These are phyloP conservation scores for Talaromyces stipitatus DNA, from an alignment of 495 filamentous ascomycete genomes.

Conservation along the genomic window DNA sequence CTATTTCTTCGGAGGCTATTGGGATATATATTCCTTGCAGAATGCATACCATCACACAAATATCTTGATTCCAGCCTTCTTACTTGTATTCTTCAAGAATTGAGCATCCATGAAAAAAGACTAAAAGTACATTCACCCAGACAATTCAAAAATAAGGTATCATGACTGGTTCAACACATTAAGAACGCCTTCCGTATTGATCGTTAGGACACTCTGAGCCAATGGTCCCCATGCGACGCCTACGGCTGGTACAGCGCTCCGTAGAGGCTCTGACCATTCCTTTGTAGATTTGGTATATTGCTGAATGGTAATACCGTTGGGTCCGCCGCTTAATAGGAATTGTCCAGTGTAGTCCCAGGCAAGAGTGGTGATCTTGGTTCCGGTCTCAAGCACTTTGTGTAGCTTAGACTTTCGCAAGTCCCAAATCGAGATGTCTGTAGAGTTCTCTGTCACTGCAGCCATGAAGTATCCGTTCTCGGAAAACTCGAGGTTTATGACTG, in stretches of 20 bases:
- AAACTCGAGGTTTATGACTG: slow-evolving; percentile 70
- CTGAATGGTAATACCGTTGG: slow-evolving; percentile 75
- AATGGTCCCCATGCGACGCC: slow-evolving; percentile 69
- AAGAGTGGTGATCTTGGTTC: slow-evolving; percentile 61
- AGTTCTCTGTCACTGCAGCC: slow-evolving; percentile 64
- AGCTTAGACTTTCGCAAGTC: slow-evolving; percentile 78
- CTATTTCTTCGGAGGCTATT: neutral
- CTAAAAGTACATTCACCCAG: slow-evolving; percentile 18
- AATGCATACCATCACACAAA: neutral
- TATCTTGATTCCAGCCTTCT: neutral
- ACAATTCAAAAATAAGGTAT: slow-evolving; percentile 21
- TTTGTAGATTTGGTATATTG: slow-evolving; percentile 78
- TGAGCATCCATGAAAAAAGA: slow-evolving; percentile 8
- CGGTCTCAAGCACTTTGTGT: slow-evolving; percentile 76
- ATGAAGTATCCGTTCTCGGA: slow-evolving; percentile 98
- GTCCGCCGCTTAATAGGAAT: slow-evolving; percentile 76
- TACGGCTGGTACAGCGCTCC: slow-evolving; percentile 62
- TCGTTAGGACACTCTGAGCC: slow-evolving; percentile 64
- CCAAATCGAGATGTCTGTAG: slow-evolving; percentile 74
- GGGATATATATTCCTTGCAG: neutral
- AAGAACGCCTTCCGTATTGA: slow-evolving; percentile 67
- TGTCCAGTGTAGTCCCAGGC: slow-evolving; percentile 94
- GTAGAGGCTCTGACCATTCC: slow-evolving; percentile 80
- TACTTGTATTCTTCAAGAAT: neutral
- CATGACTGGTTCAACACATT: slow-evolving; percentile 50